phyloP scores from a whole-genome alignment of 805 yeast species.

The Candida railenensis region DNA sequence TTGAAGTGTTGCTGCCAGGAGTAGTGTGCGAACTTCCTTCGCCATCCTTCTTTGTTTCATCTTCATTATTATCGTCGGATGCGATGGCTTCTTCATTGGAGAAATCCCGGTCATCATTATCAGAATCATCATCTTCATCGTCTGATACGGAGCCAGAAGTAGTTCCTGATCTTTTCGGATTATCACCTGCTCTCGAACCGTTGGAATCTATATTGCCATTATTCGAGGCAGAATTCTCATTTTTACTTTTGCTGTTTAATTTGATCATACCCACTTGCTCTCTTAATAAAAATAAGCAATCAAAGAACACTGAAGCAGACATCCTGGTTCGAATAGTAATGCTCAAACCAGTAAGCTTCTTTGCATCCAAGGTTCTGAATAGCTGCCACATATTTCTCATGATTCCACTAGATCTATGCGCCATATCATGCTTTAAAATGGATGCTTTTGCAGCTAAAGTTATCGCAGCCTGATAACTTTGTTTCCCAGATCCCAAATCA shows the following conservation, averaged over 20 bases:
- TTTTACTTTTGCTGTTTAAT: conserved; percentile 35
- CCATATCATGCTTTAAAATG: conserved; percentile 85
- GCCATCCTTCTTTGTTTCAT: conserved; percentile 10
- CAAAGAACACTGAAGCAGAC: conserved; percentile 93
- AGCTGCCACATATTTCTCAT: conserved; percentile 94
- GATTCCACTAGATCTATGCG: conserved; percentile 89
- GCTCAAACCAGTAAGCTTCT: conserved; percentile 35
- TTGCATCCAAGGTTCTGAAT: conserved; percentile 65
- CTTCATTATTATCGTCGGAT: conserved; percentile 6
- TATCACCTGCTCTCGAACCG: conserved; percentile 7
- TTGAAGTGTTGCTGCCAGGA: conserved; percentile 37
- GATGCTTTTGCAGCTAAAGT: conserved; percentile 75
- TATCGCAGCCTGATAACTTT: conserved; percentile 65
- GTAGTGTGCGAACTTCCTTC: conserved; percentile 29
- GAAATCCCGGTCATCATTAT: background rate
- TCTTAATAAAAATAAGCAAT: conserved; percentile 78
- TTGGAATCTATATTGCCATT: conserved; percentile 14
- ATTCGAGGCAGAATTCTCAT: conserved; percentile 17
- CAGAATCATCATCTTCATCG: conserved; percentile 6
- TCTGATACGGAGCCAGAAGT: conserved; percentile 19
- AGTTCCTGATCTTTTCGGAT: conserved; percentile 16
- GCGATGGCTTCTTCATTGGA: conserved; percentile 1
- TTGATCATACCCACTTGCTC: conserved; percentile 87
- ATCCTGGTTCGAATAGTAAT: conserved; percentile 76
- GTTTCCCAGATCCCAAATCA: conserved; percentile 71